Evolutionary conservation across 805 yeast genomes (phyloP).

Genomic region (Kuraishia hungarica): DNA sequence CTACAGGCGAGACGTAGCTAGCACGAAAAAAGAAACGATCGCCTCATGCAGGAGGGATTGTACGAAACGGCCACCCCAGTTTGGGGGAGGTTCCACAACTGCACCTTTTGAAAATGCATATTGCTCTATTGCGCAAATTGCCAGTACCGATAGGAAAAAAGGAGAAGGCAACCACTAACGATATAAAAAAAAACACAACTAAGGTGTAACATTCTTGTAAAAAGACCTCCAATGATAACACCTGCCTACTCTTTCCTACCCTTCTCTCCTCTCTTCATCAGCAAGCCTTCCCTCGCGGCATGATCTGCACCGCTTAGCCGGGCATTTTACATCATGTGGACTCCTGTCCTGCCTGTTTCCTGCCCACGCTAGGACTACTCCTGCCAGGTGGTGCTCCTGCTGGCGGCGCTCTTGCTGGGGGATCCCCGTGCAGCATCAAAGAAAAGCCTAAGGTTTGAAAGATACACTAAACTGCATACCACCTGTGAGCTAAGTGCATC

Average conservation of each 20-base stretch:
- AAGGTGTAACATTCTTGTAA: neutral
- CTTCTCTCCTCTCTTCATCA: too few species aligned
- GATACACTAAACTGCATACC: neutral
- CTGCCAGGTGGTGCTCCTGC: too few species aligned
- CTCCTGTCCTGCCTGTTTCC: neutral
- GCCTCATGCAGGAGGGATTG: neutral
- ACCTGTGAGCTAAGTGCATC: neutral
- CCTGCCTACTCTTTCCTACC: neutral
- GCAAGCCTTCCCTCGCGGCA: neutral
- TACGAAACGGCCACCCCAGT: neutral
- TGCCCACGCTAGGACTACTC: too few species aligned
- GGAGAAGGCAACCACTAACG: neutral
- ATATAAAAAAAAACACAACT: too few species aligned
- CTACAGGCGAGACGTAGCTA: neutral
- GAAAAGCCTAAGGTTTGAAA: neutral
- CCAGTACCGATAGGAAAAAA: neutral
- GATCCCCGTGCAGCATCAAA: neutral
- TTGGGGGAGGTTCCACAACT: neutral
- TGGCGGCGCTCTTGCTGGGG: too few species aligned
- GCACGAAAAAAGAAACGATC: neutral
- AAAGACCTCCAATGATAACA: neutral
- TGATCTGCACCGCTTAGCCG: neutral
- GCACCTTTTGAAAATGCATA: neutral
- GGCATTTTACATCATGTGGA: neutral
- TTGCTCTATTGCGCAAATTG: neutral